phyloP scores from a whole-genome alignment of 768 basidiomycete genomes.

The Crassisporium funariophilum region DNA sequence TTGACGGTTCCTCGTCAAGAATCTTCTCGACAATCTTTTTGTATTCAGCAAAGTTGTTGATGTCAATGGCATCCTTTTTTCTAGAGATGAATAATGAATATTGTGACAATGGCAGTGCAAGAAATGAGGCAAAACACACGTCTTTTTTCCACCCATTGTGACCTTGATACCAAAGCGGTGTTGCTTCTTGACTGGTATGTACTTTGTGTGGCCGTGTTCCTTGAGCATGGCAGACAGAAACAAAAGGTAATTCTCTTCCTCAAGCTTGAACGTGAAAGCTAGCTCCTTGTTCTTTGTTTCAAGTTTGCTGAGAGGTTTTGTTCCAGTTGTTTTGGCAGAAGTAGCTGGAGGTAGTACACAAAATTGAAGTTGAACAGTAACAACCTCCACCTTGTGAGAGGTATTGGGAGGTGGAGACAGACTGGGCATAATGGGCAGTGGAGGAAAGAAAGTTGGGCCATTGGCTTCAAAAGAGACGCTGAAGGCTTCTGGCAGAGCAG shows the following conservation, averaged over 20 bases:
- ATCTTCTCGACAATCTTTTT: conserved; percentile 10
- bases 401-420: background rate
- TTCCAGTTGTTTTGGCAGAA: background rate
- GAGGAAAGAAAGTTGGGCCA: background rate
- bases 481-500: background rate
- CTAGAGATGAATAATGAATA: conserved; percentile 8
- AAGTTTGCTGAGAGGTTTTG: background rate
- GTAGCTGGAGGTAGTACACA: background rate
- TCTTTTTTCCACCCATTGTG: conserved; percentile 1
- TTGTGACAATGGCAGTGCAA: background rate
- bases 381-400: background rate
- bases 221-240: conserved; percentile 10
- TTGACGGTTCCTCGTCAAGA: conserved; percentile 7
- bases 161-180: conserved; percentile 1
- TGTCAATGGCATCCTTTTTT: conserved; percentile 21
- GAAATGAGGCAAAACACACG: conserved; percentile 2
- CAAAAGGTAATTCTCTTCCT: conserved; percentile 3
- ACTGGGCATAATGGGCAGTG: background rate
- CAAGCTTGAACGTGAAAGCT: conserved; percentile 2
- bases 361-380: background rate
- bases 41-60: conserved; percentile 16
- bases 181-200: conserved; percentile 5
- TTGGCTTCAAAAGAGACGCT: background rate
- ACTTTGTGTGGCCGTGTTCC: conserved; percentile 8
- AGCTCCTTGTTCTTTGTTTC: conserved; percentile 11